Evolutionary conservation across 2,329 filamentous ascomycete genomes (phyloP), one percentile per base, ranked within the genome.

Genomic region (Monosporascus ibericus): DNA sequence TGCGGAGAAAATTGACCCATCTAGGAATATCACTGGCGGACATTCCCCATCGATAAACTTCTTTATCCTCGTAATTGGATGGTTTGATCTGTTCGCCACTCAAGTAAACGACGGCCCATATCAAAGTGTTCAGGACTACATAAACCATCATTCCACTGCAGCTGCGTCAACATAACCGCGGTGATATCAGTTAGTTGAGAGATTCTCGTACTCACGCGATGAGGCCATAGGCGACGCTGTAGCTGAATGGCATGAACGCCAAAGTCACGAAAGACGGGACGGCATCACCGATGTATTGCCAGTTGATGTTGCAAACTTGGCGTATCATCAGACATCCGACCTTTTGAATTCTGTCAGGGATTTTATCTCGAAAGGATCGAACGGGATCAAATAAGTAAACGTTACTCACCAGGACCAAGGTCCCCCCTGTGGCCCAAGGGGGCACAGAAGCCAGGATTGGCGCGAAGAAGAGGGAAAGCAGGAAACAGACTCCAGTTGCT

Each of bases 311-410:
- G 20, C 81, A 84, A 50, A 88, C 85, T 63, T 88, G 85, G 8
- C 85, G 83, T 58, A 88, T 86, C 87, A 91, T 91, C 70, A 90
- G 78, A 59, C 85, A 88, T 4, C 87, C 87, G 25, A 90, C 85
- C 79, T 82, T 48, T 27, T 37, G 44, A 36, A 27, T 22, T 18
- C 47, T 44, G 34, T 53, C 44, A 52, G 47, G 47, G 39, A 20
- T 49, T 24, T 34, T 14, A 34, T 34, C 30, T n/a, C 30, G 44
- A 38, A 44, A 37, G 24, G 24, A 48, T 52, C 14, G 47, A 3
- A 11, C 2, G 20, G 1, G 3, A 9, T 6, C 11, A 8, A 9
- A 34, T 44, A 40, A 2, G n/a, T 27, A 34, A 18, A 15, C 7
- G 42, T 17, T 30, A 63, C 74, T 64, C 68, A 82, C 82, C 58